These are phyloP conservation scores for Byssochlamys sp. DNA, from an alignment of 2,329 filamentous ascomycete species.

Conservation along the genomic window DNA sequence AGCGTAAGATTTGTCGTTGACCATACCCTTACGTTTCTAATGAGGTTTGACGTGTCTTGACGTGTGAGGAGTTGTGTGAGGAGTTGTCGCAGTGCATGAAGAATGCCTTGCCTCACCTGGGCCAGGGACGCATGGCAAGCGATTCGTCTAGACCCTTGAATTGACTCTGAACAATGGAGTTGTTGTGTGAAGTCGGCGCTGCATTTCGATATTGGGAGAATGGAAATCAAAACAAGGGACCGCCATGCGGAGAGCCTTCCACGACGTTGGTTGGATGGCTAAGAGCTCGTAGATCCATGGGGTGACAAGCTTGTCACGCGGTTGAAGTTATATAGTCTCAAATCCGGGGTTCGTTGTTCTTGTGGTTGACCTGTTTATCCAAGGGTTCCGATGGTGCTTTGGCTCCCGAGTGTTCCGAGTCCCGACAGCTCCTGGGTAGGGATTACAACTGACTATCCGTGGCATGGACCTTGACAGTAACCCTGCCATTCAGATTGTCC, in stretches of 20 bases:
- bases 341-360: background rate
- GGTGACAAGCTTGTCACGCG: background rate
- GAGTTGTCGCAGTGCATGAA: slow-evolving; percentile 4
- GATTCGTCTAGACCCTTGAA: background rate
- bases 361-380: background rate
- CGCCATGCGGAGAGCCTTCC: background rate
- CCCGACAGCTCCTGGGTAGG: background rate
- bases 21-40: slow-evolving; percentile 2
- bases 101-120: background rate
- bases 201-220: background rate
- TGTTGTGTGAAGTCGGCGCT: background rate
- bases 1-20: background rate
- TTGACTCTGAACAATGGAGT: background rate
- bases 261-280: background rate
- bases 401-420: background rate
- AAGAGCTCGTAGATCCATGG: background rate
- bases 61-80: slow-evolving; percentile 14
- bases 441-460: background rate
- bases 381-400: background rate
- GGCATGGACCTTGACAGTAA: background rate
- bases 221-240: background rate
- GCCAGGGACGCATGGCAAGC: background rate
- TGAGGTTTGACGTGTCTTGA: slow-evolving; percentile 12
- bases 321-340: background rate
- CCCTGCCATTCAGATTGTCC: background rate